Evolutionary conservation across 2,329 filamentous ascomycete species (phyloP), one percentile per base, ranked within the genome.

Genomic region (Exophiala dermatitidis): DNA sequence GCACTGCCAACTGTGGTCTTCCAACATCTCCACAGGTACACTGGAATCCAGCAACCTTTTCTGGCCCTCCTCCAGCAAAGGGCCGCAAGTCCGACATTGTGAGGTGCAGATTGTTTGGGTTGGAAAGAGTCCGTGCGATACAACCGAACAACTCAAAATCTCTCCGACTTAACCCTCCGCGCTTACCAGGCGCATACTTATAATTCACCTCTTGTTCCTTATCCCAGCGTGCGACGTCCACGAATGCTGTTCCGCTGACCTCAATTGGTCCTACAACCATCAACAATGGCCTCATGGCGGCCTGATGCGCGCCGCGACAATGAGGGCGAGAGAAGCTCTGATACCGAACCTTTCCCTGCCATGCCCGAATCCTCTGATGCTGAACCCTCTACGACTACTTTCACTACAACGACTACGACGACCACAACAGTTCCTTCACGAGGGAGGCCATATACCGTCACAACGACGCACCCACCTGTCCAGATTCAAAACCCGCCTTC

Each of bases 321-420:
- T 47, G 50, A 46, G 33, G 46, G 10, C 33, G 38, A 47, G 44
- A 51, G 47, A 29, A 47, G 45, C 45, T 32, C 29, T 34, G 53
- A 54, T 46, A 56, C 50, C n/a, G 58, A 60, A 41, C 55, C 58
- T 6, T 60, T 60, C 36, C 58, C 58, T 28, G 34, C 57, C 12
- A 54, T 59, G 30, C 54, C 51, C 28, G 50, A 49, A 1, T 53
- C 53, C 3, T 36, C 53, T 6, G 52, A 41, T 4, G 57, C 48
- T 10, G 50, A 30, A n/a, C 52, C 53, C 12, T 50, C 48, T 2
- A 52, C 55, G 3, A 56, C 50, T 1, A 57, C 58, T 5, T 58
- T 56, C 6, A 52, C 41, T 3, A 50, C 47, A 2, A 52, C 48
- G 6, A 54, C 53, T 3, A 53, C 56, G 2, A 49, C 50, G 10